Evolutionary conservation across 306 rosid genomes (phyloP).

Genomic region (Benincasa hispida): DNA sequence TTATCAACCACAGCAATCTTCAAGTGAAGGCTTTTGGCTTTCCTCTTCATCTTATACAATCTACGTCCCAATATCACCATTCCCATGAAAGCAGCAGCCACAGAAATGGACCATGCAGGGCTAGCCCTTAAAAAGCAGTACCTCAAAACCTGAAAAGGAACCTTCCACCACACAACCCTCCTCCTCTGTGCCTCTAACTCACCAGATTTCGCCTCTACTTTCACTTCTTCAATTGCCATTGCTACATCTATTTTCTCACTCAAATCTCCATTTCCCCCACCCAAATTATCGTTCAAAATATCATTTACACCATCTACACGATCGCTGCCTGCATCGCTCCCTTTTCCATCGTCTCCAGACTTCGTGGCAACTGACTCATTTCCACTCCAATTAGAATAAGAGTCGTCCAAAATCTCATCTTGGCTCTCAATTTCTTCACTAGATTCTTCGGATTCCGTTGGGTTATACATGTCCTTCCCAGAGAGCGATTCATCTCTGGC

Average conservation of each 20-base stretch:
- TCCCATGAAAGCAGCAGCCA: slow-evolving; percentile 57
- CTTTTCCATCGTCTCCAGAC: slow-evolving; percentile 11
- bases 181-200: slow-evolving; percentile 20
- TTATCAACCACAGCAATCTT: slow-evolving; percentile 83
- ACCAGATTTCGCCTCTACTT: slow-evolving; percentile 16
- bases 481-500: background rate
- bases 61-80: slow-evolving; percentile 62
- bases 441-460: slow-evolving; percentile 13
- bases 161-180: slow-evolving; percentile 69
- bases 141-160: slow-evolving; percentile 70
- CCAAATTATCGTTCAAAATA: slow-evolving; percentile 6
- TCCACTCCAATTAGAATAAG: slow-evolving; percentile 28
- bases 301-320: slow-evolving; percentile 11
- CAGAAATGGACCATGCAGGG: slow-evolving; percentile 70
- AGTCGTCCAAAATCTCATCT: slow-evolving; percentile 15
- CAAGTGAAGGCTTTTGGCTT: slow-evolving; percentile 55
- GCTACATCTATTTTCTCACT: slow-evolving; percentile 4
- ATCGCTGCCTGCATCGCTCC: background rate
- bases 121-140: slow-evolving; percentile 48
- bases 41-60: slow-evolving; percentile 57
- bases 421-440: slow-evolving; percentile 12
- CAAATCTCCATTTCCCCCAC: slow-evolving; percentile 9
- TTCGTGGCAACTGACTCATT: slow-evolving; percentile 10
- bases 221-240: slow-evolving; percentile 9
- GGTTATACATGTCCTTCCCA: background rate